Evolutionary conservation across 192 early-diverging fungal species (phyloP), one percentile per base, ranked within the genome.

Genomic region (Entrophospora sp.): DNA sequence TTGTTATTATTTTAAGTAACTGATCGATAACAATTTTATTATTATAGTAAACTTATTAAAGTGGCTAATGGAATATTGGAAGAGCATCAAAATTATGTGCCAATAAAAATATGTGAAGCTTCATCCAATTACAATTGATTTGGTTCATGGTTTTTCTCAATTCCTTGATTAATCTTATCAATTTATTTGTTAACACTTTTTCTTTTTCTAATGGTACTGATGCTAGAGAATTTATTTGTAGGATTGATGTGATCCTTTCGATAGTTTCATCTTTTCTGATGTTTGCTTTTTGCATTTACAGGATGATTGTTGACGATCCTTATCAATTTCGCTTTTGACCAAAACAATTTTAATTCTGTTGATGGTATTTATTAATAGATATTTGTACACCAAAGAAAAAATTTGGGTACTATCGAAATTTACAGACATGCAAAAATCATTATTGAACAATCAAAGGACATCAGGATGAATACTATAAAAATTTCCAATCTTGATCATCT

Each of bases 341-440:
- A 83, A 84, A 40, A 65, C 76, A 0, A 43, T 74, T n/a, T 57
- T 90, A 2, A 60, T 92, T 7, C 34, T 81, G 2, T 30, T 37
- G 13, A 67, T 84, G 37, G 58, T 84, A 5, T 61, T 73, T 6
- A 82, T 82, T 76, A 91, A 92, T 65, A 75, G 75, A 8, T 81
- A 71, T 66, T 66, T 93, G 14, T 83, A 82, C 58, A 63, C 53
- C 3, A 69, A 87, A 18, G 90, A 94, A 59, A 58, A 51, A 44
- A 71, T 8, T 62, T 89, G 18, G 75, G 82, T 2, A 57, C 71
- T 5, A 62, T 71, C 32, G 90, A 92, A 64, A 79, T 92, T 72
- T 74, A 69, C 36, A 77, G 81, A 58, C 78, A 89, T 2, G 81
- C 88, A 2, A 73, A 79, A 13, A 75, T 78, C 13, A 79, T 94